Conservation (phyloP, 2,329 filamentous ascomycete species). For the Epichloe bromicola region DNA sequence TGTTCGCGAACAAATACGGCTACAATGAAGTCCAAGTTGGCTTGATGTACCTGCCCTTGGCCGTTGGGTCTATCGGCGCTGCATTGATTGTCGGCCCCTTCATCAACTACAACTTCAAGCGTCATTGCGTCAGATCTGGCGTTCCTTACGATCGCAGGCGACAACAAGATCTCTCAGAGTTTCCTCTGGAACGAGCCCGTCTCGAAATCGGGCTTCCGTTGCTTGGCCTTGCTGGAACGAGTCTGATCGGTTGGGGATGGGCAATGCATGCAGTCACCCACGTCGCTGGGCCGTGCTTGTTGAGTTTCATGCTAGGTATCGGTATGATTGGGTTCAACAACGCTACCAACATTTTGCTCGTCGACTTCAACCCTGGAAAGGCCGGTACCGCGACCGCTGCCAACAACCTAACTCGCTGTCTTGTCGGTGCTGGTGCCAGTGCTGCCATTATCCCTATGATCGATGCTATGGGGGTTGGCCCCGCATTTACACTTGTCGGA, state of each 20-base stretch:
- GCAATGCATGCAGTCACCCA: conserved; percentile 27
- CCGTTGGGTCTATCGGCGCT: conserved; percentile 33
- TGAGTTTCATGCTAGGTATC: conserved; percentile 33
- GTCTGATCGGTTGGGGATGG: conserved; percentile 40
- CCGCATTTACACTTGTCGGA: conserved; percentile 37
- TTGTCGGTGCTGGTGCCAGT: conserved; percentile 39
- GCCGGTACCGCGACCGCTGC: conserved; percentile 42
- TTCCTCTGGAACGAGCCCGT: conserved; percentile 39
- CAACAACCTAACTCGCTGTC: conserved; percentile 42
- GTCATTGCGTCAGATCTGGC: conserved; percentile 41
- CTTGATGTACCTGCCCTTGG: conserved; percentile 39
- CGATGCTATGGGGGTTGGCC: conserved; percentile 32
- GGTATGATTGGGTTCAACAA: conserved; percentile 43
- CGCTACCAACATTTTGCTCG: conserved; percentile 35
- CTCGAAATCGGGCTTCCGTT: conserved; percentile 37
- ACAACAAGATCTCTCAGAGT: conserved; percentile 32
- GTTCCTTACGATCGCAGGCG: conserved; percentile 40
- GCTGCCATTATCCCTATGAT: conserved; percentile 41
- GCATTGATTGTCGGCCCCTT: conserved; percentile 36
- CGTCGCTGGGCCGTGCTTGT: conserved; percentile 32
- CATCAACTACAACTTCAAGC: conserved; percentile 55
- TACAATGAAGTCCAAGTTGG: conserved; percentile 43
- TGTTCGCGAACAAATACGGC: conserved; percentile 40
- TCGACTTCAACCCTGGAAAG: conserved; percentile 40
- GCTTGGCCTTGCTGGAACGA: conserved; percentile 33